Conservation (phyloP, 176 grass and related monocot genomes). For the Saccharum officinarum region DNA sequence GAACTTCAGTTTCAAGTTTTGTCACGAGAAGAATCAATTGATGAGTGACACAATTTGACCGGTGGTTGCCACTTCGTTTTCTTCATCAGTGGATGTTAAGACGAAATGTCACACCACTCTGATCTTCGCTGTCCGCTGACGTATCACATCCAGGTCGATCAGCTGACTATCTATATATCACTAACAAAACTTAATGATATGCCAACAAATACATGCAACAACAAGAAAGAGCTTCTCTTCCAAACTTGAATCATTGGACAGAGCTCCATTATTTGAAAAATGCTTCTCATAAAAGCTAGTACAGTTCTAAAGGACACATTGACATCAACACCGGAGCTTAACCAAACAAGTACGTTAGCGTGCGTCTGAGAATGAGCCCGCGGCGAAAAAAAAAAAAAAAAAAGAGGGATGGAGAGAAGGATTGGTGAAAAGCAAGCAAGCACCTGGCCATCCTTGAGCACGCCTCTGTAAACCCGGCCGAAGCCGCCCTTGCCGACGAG, state of each 20-base stretch:
- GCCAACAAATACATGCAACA: slow-evolving; percentile 3
- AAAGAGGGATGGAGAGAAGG: background rate
- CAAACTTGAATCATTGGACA: slow-evolving; percentile 20
- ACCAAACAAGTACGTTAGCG: background rate
- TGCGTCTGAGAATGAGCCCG: background rate
- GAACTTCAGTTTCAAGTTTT: background rate
- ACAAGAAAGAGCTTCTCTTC: slow-evolving; percentile 2
- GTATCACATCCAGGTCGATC: slow-evolving; percentile 6
- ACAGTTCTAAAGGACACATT: slow-evolving; percentile 14
- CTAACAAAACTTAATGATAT: slow-evolving; percentile 2
- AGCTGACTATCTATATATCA: background rate
- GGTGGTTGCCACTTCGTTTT: slow-evolving; percentile 45
- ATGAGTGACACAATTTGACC: slow-evolving; percentile 16
- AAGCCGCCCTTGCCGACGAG: slow-evolving; percentile 96
- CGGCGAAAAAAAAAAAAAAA: background rate
- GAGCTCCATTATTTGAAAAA: slow-evolving; percentile 4
- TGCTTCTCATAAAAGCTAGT: background rate
- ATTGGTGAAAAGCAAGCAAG: background rate
- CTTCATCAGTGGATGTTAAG: slow-evolving; percentile 32
- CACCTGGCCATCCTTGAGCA: slow-evolving; percentile 85
- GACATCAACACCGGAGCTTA: background rate
- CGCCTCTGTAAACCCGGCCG: slow-evolving; percentile 89
- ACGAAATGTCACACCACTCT: slow-evolving; percentile 28
- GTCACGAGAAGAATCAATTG: slow-evolving; percentile 8
- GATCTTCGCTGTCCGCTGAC: slow-evolving; percentile 29